Evolutionary conservation across 2,329 filamentous ascomycete genomes (phyloP).

Genomic region (Pyricularia grisea): DNA sequence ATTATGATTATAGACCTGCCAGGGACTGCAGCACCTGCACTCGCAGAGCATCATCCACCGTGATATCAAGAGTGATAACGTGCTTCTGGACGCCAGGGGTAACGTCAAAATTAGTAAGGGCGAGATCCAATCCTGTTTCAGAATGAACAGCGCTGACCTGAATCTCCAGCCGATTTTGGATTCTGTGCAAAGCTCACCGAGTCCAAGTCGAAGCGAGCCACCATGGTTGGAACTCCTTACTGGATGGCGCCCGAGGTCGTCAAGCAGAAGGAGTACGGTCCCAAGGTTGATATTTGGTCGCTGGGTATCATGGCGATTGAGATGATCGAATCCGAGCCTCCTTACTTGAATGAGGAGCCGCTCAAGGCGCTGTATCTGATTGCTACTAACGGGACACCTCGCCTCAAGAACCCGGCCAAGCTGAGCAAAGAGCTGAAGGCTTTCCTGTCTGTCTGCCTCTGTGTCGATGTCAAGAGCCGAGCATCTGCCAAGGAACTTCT

Average conservation of each 20-base stretch:
- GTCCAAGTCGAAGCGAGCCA: slow-evolving; percentile 91
- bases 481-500: slow-evolving; percentile 86
- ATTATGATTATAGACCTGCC: slow-evolving; percentile 49
- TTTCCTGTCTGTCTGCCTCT: slow-evolving; percentile 89
- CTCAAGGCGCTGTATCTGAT: slow-evolving; percentile 90
- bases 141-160: background rate
- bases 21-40: slow-evolving; percentile 88
- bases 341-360: slow-evolving; percentile 91
- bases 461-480: slow-evolving; percentile 90
- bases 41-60: slow-evolving; percentile 97
- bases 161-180: slow-evolving; percentile 86
- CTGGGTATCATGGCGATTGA: slow-evolving; percentile 99
- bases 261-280: slow-evolving; percentile 92
- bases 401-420: slow-evolving; percentile 86
- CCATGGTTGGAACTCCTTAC: slow-evolving; percentile 98
- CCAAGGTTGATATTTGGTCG: slow-evolving; percentile 98
- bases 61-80: slow-evolving; percentile 99
- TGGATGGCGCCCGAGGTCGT: slow-evolving; percentile 99
- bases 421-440: slow-evolving; percentile 77
- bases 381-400: slow-evolving; percentile 89
- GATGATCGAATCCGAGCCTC: slow-evolving; percentile 98
- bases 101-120: slow-evolving; percentile 92
- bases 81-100: slow-evolving; percentile 83
- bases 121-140: background rate
- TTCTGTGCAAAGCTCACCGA: slow-evolving; percentile 99